Evolutionary conservation across 169 alveolate genomes (phyloP).

Genomic region (Babesia divergens): DNA sequence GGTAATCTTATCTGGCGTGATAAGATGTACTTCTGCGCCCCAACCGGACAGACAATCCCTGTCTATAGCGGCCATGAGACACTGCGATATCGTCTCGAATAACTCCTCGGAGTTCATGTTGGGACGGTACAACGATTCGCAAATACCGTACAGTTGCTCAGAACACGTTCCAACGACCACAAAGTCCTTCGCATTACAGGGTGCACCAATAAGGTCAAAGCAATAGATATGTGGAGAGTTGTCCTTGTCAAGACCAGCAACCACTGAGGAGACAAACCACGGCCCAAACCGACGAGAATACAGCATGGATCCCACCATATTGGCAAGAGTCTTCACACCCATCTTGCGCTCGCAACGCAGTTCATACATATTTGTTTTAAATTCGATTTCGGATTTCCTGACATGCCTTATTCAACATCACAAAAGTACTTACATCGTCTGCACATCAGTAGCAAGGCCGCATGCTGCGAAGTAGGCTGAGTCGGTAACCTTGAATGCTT

Average conservation of each 20-base stretch:
- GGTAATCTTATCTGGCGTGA: slow-evolving; percentile 56
- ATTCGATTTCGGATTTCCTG: slow-evolving; percentile 79
- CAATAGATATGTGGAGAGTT: slow-evolving; percentile 85
- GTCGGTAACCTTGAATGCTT: slow-evolving; percentile 87
- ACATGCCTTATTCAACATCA: not conserved
- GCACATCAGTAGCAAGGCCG: slow-evolving; percentile 92
- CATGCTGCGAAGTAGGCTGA: slow-evolving; percentile 83
- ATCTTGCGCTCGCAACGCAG: slow-evolving; percentile 85
- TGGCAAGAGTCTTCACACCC: slow-evolving; percentile 85
- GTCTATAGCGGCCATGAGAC: slow-evolving; percentile 92
- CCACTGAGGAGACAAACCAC: slow-evolving; percentile 88
- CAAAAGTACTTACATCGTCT: slow-evolving; percentile 75
- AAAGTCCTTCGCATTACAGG: slow-evolving; percentile 83
- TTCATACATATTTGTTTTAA: slow-evolving; percentile 85
- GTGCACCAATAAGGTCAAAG: slow-evolving; percentile 89
- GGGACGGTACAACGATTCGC: slow-evolving; percentile 92
- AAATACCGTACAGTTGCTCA: slow-evolving; percentile 93
- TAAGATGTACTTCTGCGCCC: slow-evolving; percentile 93
- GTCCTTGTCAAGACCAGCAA: slow-evolving; percentile 87
- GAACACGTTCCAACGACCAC: slow-evolving; percentile 93
- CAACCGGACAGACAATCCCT: slow-evolving; percentile 96
- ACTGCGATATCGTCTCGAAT: slow-evolving; percentile 91
- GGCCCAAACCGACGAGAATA: slow-evolving; percentile 90
- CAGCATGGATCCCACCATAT: slow-evolving; percentile 86
- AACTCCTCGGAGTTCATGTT: slow-evolving; percentile 87